Percentiles rank a stretch among this genome's conserved stretches.
These are phyloP conservation scores for Cercospora zeina DNA, from an alignment of 2,329 filamentous ascomycete species.

Conservation along the genomic window DNA sequence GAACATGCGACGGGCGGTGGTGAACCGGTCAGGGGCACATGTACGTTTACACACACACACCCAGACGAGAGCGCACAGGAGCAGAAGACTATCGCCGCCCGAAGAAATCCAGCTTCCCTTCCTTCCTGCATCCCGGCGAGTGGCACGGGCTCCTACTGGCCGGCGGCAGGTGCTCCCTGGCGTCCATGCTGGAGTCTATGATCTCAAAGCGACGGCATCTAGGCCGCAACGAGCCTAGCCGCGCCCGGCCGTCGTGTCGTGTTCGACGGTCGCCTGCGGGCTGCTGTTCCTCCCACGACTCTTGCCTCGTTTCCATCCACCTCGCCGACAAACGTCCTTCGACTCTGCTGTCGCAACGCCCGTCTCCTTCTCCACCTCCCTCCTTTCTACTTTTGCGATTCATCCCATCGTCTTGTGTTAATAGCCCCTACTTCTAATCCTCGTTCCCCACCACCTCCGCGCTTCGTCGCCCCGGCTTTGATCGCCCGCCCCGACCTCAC, in stretches of 20 bases:
- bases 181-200: slow-evolving; percentile 4
- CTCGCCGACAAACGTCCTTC: slow-evolving; percentile 21
- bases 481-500: slow-evolving; percentile 1
- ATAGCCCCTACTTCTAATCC: slow-evolving; percentile 27
- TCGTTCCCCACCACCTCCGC: slow-evolving; percentile 9
- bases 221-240: background rate
- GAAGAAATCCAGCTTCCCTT: slow-evolving; percentile 1
- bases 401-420: slow-evolving; percentile 30
- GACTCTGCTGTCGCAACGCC: slow-evolving; percentile 16
- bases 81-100: too few relatives aligned
- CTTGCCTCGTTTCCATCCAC: slow-evolving; percentile 17
- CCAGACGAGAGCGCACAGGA: too few relatives aligned
- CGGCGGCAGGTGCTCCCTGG: slow-evolving; percentile 5
- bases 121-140: background rate
- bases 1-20: slow-evolving; percentile 20
- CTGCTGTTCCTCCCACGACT: slow-evolving; percentile 20
- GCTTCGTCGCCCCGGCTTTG: slow-evolving; percentile 24
- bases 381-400: slow-evolving; percentile 23
- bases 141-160: slow-evolving; percentile 5
- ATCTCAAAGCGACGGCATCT: background rate
- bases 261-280: slow-evolving; percentile 13
- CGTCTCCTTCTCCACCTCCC: slow-evolving; percentile 16
- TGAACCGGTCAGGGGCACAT: slow-evolving; percentile 20
- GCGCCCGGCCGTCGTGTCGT: slow-evolving; percentile 14
- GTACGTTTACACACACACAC: too few relatives aligned